Conservation (phyloP, 768 basidiomycete genomes). For the Mycena alexandri region DNA sequence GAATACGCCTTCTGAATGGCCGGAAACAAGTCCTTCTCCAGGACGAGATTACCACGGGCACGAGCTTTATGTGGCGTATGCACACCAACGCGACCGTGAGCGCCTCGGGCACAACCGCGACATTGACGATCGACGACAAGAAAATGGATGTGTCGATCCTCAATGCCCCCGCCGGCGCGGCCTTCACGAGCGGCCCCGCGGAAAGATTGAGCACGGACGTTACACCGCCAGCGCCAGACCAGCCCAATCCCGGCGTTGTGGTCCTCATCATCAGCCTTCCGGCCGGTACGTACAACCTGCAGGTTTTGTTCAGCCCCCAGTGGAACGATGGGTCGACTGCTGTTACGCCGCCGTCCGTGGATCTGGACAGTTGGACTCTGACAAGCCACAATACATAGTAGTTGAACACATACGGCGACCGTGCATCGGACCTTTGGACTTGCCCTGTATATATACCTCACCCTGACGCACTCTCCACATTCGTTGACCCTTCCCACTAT, state of each 20-base stretch:
- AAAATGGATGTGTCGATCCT: slow-evolving; percentile 76
- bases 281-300: slow-evolving; percentile 77
- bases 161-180: slow-evolving; percentile 75
- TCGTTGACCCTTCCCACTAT: too few relatives aligned
- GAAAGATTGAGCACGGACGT: slow-evolving; percentile 70
- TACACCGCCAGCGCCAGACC: slow-evolving; percentile 73
- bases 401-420: slow-evolving; percentile 2
- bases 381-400: slow-evolving; percentile 82
- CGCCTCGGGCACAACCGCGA: slow-evolving; percentile 74
- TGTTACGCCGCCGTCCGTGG: slow-evolving; percentile 78
- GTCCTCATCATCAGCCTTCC: slow-evolving; percentile 81
- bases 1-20: slow-evolving; percentile 84
- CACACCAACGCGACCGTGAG: slow-evolving; percentile 93
- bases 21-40: slow-evolving; percentile 92
- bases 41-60: slow-evolving; percentile 83
- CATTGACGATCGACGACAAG: slow-evolving; percentile 77
- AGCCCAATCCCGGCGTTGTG: slow-evolving; percentile 81
- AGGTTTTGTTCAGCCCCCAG: slow-evolving; percentile 95
- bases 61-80: slow-evolving; percentile 86
- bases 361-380: slow-evolving; percentile 80
- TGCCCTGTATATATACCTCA: too few relatives aligned
- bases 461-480: too few relatives aligned
- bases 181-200: slow-evolving; percentile 69
- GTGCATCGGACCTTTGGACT: too few relatives aligned
- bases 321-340: slow-evolving; percentile 81